Evolutionary conservation across 2,329 filamentous ascomycete species (phyloP).

Genomic region (Fusarium luffae): DNA sequence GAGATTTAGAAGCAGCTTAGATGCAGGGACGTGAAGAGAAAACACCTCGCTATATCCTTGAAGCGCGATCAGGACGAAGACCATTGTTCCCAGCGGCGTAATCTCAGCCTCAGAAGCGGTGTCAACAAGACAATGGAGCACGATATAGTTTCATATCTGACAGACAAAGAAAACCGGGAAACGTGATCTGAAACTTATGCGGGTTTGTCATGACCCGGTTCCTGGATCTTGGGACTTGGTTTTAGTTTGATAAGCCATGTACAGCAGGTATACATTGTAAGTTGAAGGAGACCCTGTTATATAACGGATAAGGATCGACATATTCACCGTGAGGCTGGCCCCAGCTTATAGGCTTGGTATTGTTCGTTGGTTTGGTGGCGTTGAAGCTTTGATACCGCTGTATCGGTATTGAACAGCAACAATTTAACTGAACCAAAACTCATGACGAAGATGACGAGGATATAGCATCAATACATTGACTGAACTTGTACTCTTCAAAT

Average conservation of each 20-base stretch:
- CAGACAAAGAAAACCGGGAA: background rate
- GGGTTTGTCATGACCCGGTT: background rate
- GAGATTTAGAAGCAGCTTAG: background rate
- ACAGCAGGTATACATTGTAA: background rate
- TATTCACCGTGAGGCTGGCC: background rate
- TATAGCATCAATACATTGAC: accelerated
- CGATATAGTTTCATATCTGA: background rate
- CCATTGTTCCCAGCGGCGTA: conserved; percentile 5
- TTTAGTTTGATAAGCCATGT: background rate
- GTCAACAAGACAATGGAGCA: background rate
- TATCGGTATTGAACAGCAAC: background rate
- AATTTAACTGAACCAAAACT: background rate
- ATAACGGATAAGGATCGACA: background rate
- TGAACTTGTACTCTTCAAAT: background rate
- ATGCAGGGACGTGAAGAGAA: background rate
- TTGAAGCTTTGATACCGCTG: conserved; percentile 5
- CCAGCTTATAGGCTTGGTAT: conserved; percentile 16
- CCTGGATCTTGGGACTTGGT: background rate
- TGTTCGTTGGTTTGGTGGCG: conserved; percentile 19
- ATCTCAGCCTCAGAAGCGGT: conserved; percentile 1
- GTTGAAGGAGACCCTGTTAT: background rate
- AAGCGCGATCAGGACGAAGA: background rate
- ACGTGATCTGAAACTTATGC: background rate
- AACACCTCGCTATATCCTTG: background rate
- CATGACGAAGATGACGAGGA: background rate